Evolutionary conservation across 257 asterid genomes (phyloP), one percentile per base, ranked within the genome.

Genomic region (Echites panduratus): DNA sequence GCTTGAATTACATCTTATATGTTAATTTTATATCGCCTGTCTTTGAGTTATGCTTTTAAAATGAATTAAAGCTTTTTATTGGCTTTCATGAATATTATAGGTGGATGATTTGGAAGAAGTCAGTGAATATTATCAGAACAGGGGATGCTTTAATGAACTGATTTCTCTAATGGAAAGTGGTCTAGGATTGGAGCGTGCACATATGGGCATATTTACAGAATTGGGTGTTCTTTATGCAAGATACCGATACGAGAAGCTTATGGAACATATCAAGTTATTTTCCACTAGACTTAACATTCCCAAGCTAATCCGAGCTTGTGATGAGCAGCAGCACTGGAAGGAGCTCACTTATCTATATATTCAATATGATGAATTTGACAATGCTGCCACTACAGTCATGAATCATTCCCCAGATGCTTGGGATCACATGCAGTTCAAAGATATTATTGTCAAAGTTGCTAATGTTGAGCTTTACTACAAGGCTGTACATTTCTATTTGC

Each of bases 391-490:
- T 16, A 95, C 98, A 9, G 98, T 95, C 81, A 95, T 92, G 99
- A 95, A 95, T 85, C 99, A 95, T 81, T 95, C 99, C 12, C 98
- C 99, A 58, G 98, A 92, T 85, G 99, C 99, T 70, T 95, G 99
- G 99, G 99, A 95, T 76, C 99, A 92, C 80, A 89, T 95, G 99
- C 99, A 95, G 82, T 92, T 95, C 88, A 95, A 92, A 76, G 98
- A 95, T 78, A 92, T 92, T 73, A 82, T 87, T 71, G 98, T 88
- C 80, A 95, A 95, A 90, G 99, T 95, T 76, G 98, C 99, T 68
- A 92, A 92, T 70, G 99, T 95, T 78, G 99, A 95, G 85, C 84
- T 95, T 19, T 95, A 95, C 82, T 95, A 95, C 91, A 95, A 92
- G 87, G 98, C 99, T n/a, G 99, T 95, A 76, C 99, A 95, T 85